These are phyloP conservation scores for Amoeboradix gromovi DNA, from an alignment of 371 early-diverging fungal genomes.

Conservation along the genomic window DNA sequence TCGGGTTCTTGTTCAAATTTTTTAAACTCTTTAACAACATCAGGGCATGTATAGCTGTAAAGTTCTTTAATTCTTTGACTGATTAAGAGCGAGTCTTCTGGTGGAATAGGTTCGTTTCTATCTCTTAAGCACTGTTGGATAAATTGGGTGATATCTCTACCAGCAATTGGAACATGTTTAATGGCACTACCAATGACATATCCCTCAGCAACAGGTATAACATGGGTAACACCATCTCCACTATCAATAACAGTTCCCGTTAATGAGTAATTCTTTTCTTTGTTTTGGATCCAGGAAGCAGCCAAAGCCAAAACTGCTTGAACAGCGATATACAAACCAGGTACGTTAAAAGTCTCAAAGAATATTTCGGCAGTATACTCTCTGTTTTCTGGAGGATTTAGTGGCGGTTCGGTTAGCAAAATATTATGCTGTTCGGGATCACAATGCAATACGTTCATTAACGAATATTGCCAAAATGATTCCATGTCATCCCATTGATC, in stretches of 20 bases:
- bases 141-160: conserved; percentile 79
- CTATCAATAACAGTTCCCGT: conserved; percentile 90
- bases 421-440: conserved; percentile 92
- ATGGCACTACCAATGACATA: conserved; percentile 86
- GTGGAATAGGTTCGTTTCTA: conserved; percentile 74
- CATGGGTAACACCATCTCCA: conserved; percentile 94
- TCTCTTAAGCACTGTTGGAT: conserved; percentile 83
- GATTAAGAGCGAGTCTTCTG: conserved; percentile 72
- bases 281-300: conserved; percentile 37
- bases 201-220: conserved; percentile 91
- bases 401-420: conserved; percentile 64
- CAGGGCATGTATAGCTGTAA: conserved; percentile 77
- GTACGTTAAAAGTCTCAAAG: conserved; percentile 65
- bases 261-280: conserved; percentile 38
- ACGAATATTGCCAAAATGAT: conserved; percentile 74
- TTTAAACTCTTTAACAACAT: conserved; percentile 80
- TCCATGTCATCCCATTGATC: conserved; percentile 84
- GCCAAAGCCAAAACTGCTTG: conserved; percentile 71
- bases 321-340: conserved; percentile 66
- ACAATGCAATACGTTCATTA: conserved; percentile 82
- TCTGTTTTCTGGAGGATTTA: conserved; percentile 68
- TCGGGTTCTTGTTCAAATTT: conserved; percentile 63
- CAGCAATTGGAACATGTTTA: conserved; percentile 91
- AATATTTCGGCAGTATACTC: conserved; percentile 75
- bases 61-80: conserved; percentile 81